Evolutionary conservation across 176 grass and related monocot species (phyloP).

Genomic region (Musa beccarii): DNA sequence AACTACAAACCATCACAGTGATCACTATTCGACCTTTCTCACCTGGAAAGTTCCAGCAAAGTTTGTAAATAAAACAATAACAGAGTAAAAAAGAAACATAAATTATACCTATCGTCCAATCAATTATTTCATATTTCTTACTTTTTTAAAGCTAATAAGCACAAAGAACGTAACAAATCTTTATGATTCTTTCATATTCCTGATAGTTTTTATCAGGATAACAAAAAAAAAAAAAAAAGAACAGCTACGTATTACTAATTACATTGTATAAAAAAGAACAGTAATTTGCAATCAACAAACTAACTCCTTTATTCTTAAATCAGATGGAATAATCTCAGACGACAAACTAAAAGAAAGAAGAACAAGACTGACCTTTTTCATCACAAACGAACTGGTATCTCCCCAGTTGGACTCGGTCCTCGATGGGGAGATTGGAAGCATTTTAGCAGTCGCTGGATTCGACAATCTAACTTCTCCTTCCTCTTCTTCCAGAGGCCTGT

Average conservation of each 20-base stretch:
- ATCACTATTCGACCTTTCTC: no score
- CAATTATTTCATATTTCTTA: no score
- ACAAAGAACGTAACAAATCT: no score
- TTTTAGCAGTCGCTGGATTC: neutral
- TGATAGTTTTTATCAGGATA: no score
- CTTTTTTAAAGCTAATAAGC: no score
- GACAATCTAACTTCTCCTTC: slow-evolving; percentile 21
- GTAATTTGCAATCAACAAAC: neutral
- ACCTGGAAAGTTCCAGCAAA: no score
- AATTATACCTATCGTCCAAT: no score
- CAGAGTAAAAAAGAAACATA: no score
- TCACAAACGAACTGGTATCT: slow-evolving; percentile 74
- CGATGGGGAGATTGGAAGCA: slow-evolving; percentile 25
- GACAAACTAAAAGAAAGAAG: neutral
- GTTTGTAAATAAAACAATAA: no score
- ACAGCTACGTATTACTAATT: neutral
- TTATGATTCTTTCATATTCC: neutral
- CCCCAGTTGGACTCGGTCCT: slow-evolving; percentile 48
- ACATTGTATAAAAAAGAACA: no score
- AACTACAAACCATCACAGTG: no score
- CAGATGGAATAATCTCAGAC: neutral
- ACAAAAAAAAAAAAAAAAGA: neutral
- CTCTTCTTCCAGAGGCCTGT: slow-evolving; percentile 19
- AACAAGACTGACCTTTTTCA: slow-evolving; percentile 59
- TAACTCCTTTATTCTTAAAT: neutral